Base-by-base conservation (phyloP, 805 yeast species). In the Candida xyloterini region DNA sequence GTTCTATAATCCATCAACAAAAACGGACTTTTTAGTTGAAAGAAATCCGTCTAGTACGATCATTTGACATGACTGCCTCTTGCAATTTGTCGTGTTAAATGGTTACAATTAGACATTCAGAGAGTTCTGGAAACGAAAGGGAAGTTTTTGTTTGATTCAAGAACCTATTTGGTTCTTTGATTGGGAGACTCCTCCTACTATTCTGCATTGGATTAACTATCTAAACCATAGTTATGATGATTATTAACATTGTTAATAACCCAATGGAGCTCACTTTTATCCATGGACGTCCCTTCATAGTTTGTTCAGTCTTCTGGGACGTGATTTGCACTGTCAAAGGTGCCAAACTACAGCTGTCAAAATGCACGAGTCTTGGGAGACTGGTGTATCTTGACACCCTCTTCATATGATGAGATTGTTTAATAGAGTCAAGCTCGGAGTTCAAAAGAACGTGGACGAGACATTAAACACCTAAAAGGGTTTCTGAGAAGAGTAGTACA, bases 371-470 rank as follows among this genome's bases (percentile, higher is more conserved):
- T 37, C 31, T 23, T 11, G 42, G 42, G 15, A 28, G 27, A 27
- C 42, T 28, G 5, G 15, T 16, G 24, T 15, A 24, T 11, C 10
- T 32, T 38, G 24, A 29, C 29, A 26, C n/a, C 16, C 34, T 39
- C 38, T 33, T 39, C 34, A 25, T 16, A 72, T 81, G 90, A 82
- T 82, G 90, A 82, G 74, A 81, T 77, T 27, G 67, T 63, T 70
- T 77, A 75, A 80, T 81, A 81, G 90, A 82, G 90, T 82, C 90
- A 82, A 82, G 90, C 89, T 82, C 90, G 73, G 86, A 81, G 82
- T 70, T 63, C 62, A 51, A 57, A 41, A 46, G 54, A 51, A 57
- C 68, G 44, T 64, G 76, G 90, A 82, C 78, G 89, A 82, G 45
- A 56, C 48, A 40, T 51, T 51, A 52, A 53, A 53, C 48, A 35